Evolutionary conservation across 495 filamentous ascomycete genomes (phyloP).

Genomic region (Neurospora sp.): DNA sequence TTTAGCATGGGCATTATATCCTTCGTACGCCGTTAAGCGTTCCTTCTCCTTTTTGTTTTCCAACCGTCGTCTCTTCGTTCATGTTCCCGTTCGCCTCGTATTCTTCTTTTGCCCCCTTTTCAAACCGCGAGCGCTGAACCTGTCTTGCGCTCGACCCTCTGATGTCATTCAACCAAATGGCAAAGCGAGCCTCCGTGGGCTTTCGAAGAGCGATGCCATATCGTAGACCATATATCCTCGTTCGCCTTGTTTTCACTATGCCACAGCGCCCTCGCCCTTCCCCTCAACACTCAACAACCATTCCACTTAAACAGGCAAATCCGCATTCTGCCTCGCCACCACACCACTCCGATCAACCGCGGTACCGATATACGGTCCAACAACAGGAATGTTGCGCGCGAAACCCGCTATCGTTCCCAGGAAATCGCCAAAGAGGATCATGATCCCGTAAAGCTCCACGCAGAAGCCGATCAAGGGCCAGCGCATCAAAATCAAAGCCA

Average conservation of each 20-base stretch:
- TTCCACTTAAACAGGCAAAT: constrained; percentile 56
- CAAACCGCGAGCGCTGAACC: neutral
- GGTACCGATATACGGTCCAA: constrained; percentile 71
- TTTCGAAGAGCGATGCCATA: neutral
- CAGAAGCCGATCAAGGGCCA: constrained; percentile 86
- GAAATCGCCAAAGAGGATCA: constrained; percentile 92
- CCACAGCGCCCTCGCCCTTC: neutral
- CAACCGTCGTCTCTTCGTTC: constrained; percentile 2
- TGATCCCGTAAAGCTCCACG: constrained; percentile 85
- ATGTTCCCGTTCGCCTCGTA: neutral
- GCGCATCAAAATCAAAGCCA: constrained; percentile 60
- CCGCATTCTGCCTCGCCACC: constrained; percentile 53
- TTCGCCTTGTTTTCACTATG: neutral
- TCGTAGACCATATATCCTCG: neutral
- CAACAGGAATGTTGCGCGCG: constrained; percentile 70
- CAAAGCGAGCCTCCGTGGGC: neutral
- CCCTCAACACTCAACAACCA: neutral
- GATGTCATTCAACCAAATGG: neutral
- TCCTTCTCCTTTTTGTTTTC: neutral
- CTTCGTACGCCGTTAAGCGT: neutral
- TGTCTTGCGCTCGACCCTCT: neutral
- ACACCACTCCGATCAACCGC: constrained; percentile 54
- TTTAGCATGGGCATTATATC: neutral
- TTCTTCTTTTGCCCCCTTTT: neutral
- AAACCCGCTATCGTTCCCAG: constrained; percentile 85